phyloP scores from a whole-genome alignment of 352 stramenopile species.

The Pythium aphanidermatum region DNA sequence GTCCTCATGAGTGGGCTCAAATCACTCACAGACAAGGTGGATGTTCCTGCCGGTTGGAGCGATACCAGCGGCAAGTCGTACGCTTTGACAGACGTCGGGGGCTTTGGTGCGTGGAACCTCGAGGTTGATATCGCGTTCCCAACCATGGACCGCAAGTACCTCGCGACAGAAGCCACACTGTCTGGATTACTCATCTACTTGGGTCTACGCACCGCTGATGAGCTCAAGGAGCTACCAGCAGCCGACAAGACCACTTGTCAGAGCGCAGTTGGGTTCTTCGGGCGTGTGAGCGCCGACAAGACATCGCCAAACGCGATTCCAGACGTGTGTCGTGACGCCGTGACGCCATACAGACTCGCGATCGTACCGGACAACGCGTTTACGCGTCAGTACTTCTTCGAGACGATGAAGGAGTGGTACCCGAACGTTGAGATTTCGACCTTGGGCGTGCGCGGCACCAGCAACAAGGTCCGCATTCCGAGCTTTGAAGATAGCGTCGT shows the following conservation, averaged over 20 bases:
- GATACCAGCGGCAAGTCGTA: constrained; percentile 25
- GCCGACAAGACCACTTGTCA: constrained; percentile 18
- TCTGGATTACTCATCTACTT: constrained; percentile 47
- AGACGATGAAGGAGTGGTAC: constrained; percentile 61
- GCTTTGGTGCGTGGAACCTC: not conserved
- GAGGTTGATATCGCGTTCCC: constrained; percentile 2
- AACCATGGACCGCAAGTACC: constrained; percentile 22
- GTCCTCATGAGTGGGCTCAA: constrained; percentile 52
- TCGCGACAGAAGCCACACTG: constrained; percentile 43
- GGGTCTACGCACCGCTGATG: constrained; percentile 21
- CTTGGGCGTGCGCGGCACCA: constrained; percentile 3
- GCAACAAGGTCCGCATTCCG: constrained; percentile 30
- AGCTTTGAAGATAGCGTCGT: constrained; percentile 51
- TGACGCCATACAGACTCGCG: constrained; percentile 53
- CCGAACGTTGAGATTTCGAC: constrained; percentile 28
- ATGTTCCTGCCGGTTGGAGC: constrained; percentile 59
- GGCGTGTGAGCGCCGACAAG: constrained; percentile 29
- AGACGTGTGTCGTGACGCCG: constrained; percentile 25
- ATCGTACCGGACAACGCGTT: constrained; percentile 55
- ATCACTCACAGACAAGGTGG: constrained; percentile 37
- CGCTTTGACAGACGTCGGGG: constrained; percentile 13
- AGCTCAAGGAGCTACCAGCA: constrained; percentile 17
- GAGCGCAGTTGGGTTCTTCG: constrained; percentile 23
- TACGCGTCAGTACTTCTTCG: constrained; percentile 60
- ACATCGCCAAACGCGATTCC: constrained; percentile 32